Percentiles rank a stretch among this genome's conserved stretches.
These are phyloP conservation scores for Achaetomiella virescens DNA, from an alignment of 495 filamentous ascomycete genomes.

Conservation along the genomic window DNA sequence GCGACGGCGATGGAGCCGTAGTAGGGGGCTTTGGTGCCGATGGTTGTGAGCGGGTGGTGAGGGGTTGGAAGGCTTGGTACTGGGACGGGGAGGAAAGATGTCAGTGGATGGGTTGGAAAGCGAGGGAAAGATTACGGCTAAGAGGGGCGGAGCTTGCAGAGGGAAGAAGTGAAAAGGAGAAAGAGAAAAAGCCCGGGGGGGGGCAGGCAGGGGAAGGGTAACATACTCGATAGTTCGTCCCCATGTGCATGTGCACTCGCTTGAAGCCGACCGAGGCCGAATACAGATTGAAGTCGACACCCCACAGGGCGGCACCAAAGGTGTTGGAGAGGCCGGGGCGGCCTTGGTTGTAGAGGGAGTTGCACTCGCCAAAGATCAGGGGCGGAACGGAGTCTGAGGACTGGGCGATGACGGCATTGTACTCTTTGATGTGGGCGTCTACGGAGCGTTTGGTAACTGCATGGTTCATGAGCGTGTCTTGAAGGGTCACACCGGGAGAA, in stretches of 20 bases:
- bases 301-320: constrained; percentile 68
- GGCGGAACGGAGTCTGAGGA: constrained; percentile 36
- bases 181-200: too few relatives aligned
- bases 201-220: too few relatives aligned
- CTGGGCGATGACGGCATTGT: constrained; percentile 31
- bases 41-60: constrained; percentile 45
- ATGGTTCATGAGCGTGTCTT: constrained; percentile 63
- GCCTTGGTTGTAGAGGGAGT: constrained; percentile 60
- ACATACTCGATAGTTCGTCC: constrained; percentile 51
- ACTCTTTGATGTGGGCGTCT: constrained; percentile 41
- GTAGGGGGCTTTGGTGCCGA: constrained; percentile 61
- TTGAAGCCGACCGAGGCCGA: constrained; percentile 51
- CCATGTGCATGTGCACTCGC: constrained; percentile 61
- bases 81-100: background rate
- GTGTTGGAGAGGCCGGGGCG: constrained; percentile 57
- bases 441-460: constrained; percentile 47
- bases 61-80: constrained; percentile 51
- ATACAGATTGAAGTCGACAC: constrained; percentile 58
- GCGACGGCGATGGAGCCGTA: constrained; percentile 60
- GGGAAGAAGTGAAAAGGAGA: too few relatives aligned
- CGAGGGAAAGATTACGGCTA: too few relatives aligned
- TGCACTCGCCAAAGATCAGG: constrained; percentile 61
- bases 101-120: background rate
- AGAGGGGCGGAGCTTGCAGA: too few relatives aligned
- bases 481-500: constrained; percentile 57